Conservation (phyloP, 2,329 filamentous ascomycete genomes). For the Botrytis tulipae region DNA sequence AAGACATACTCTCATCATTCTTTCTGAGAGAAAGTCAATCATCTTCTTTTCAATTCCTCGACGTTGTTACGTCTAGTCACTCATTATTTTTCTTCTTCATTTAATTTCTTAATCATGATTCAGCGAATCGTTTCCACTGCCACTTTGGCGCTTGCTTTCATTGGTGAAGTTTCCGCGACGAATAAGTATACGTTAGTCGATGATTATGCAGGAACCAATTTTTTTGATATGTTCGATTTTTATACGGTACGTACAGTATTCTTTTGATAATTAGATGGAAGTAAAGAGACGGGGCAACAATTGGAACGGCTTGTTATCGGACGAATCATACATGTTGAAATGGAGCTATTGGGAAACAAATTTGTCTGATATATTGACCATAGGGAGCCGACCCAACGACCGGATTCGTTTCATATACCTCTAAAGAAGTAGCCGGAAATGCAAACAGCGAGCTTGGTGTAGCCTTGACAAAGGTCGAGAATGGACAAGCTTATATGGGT, state of each 20-base stretch:
- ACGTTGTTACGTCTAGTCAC: constrained; percentile 32
- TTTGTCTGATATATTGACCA: constrained; percentile 4
- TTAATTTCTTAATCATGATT: constrained; percentile 26
- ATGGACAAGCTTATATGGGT: constrained; percentile 60
- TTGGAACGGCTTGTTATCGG: not conserved
- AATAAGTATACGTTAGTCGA: constrained; percentile 23
- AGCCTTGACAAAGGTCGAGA: constrained; percentile 53
- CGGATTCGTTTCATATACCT: constrained; percentile 64
- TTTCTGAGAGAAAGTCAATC: constrained; percentile 19
- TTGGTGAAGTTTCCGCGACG: constrained; percentile 23
- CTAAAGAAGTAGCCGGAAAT: constrained; percentile 49
- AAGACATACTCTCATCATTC: constrained; percentile 20
- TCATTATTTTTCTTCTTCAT: constrained; percentile 27
- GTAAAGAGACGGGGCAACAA: not conserved
- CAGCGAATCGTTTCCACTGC: constrained; percentile 16
- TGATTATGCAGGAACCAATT: constrained; percentile 44
- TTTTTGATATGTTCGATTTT: constrained; percentile 53
- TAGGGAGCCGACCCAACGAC: constrained; percentile 56
- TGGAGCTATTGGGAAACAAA: not conserved
- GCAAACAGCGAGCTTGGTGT: constrained; percentile 38
- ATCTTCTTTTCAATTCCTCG: constrained; percentile 19
- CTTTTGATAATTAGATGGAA: not conserved
- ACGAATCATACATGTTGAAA: not conserved
- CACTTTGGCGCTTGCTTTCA: constrained; percentile 19
- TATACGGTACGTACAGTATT: constrained; percentile 41